Evolutionary conservation across 2,329 filamentous ascomycete species (phyloP), one percentile per base, ranked within the genome.

Genomic region (Colletotrichum tropicale): DNA sequence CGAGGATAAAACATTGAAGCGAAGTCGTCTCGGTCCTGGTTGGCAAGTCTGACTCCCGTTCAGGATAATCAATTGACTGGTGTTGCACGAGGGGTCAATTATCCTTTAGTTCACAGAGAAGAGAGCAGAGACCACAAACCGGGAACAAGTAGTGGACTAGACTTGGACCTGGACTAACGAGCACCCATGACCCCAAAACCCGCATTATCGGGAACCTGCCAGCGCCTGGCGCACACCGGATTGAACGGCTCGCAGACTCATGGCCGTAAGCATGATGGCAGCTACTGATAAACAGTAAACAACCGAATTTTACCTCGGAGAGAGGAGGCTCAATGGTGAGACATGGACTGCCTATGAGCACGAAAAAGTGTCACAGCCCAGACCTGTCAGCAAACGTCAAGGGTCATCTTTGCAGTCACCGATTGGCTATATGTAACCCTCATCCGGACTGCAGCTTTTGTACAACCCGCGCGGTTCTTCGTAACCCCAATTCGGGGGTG

Each of bases 261-360:
- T n/a, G 56, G 62, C 36, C 16, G 34, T 64, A 30, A 30, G 30
- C 56, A 32, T 70, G 52, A 16, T 48, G 55, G 26, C 24, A 58
- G 21, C 55, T 28, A 69, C 8, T 21, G 8, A 18, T 21, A 32
- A 24, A 30, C n/a, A 5, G 30, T 38, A 28, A 52, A 55, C 71
- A 71, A 58, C 58, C 66, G 66, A 71, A 3, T 28, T 70, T 26
- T 58, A 74, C 71, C 66, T 74, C 66, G 71, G 66, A 56, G 21
- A 28, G 21, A 34, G 67, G 60, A 55, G 67, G 71, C 67, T 71
- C 48, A 58, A 71, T 34, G 52, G 21, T 62, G 18, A 71, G 61
- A 66, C 67, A 30, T 21, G 55, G n/a, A 15, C 21, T 30, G 26
- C 26, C 16, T 61, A 16, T 43, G 3, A 43, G 21, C 16, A 64